A percentile compares a stretch with the other conserved stretches of the same genome.
Evolutionary conservation across 2,329 filamentous ascomycete genomes (phyloP).

Genomic region (Scopulariopsis brevicaulis): DNA sequence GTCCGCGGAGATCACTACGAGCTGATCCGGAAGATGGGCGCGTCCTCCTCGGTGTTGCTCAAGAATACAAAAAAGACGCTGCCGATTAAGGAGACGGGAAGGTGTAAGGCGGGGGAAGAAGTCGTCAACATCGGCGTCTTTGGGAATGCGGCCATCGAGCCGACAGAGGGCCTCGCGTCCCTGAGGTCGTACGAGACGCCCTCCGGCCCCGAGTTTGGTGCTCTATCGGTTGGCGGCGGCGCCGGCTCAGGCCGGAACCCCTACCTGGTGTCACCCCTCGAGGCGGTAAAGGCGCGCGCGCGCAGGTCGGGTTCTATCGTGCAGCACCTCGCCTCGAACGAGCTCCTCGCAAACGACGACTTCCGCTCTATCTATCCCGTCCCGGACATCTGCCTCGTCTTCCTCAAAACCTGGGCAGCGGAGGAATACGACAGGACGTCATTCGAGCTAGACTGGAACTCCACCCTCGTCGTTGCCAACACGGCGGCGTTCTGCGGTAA

Average conservation of each 20-base stretch:
- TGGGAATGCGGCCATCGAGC: constrained; percentile 31
- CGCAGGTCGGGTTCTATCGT: constrained; percentile 11
- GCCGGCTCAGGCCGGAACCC: constrained; percentile 57
- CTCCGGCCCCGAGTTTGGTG: constrained; percentile 57
- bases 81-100: constrained; percentile 59
- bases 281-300: constrained; percentile 43
- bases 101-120: too few species aligned
- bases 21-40: constrained; percentile 68
- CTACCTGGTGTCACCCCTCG: constrained; percentile 54
- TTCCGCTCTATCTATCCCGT: constrained; percentile 12
- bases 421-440: constrained; percentile 62
- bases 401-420: constrained; percentile 61
- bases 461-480: constrained; percentile 49
- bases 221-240: constrained; percentile 63
- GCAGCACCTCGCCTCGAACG: constrained; percentile 30
- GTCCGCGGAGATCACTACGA: constrained; percentile 55
- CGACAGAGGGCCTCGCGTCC: constrained; percentile 12
- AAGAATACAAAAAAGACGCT: constrained; percentile 63
- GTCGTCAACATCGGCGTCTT: constrained; percentile 53
- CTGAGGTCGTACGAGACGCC: constrained; percentile 47
- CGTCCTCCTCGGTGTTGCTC: constrained; percentile 83
- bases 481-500: constrained; percentile 59
- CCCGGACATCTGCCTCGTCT: constrained; percentile 44
- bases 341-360: constrained; percentile 52
- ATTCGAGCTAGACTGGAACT: constrained; percentile 47